Evolutionary conservation across 192 early-diverging fungal genomes (phyloP).

Genomic region (Diversispora eburnea): DNA sequence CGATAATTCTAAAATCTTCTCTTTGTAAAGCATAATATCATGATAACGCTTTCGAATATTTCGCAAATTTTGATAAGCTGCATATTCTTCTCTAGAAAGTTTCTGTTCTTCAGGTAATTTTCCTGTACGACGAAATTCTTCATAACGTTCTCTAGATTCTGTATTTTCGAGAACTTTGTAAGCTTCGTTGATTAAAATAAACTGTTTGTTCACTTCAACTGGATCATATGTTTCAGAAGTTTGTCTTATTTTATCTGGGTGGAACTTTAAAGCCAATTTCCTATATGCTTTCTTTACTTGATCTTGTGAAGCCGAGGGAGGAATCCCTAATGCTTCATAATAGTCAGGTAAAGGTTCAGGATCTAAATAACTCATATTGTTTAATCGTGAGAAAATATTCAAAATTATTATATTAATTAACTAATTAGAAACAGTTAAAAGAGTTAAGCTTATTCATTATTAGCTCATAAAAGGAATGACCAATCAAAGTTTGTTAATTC

Average conservation of each 20-base stretch:
- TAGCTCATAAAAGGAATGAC: no score
- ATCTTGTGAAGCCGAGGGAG: slow-evolving; percentile 65
- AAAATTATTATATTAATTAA: no score
- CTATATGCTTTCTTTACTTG: slow-evolving; percentile 98
- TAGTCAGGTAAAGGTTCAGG: slow-evolving; percentile 29
- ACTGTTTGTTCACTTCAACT: not conserved
- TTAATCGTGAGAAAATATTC: no score
- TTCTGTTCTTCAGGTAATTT: not conserved
- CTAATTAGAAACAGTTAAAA: no score
- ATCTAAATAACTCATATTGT: not conserved
- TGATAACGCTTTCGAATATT: slow-evolving; percentile 3
- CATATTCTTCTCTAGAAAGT: not conserved
- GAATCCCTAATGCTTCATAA: slow-evolving; percentile 88
- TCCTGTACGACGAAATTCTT: not conserved
- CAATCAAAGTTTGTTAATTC: no score
- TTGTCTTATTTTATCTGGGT: slow-evolving; percentile 65
- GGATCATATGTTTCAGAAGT: not conserved
- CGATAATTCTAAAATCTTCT: slow-evolving; percentile 1
- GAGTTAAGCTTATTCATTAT: no score
- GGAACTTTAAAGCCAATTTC: slow-evolving; percentile 91
- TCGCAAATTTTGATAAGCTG: not conserved
- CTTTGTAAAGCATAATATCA: slow-evolving; percentile 23
- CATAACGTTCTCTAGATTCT: slow-evolving; percentile 9
- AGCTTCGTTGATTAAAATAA: slow-evolving; percentile 25
- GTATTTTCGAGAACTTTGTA: slow-evolving; percentile 4